phyloP scores from a whole-genome alignment of 371 early-diverging fungal genomes.

The Mucor ambiguus region DNA sequence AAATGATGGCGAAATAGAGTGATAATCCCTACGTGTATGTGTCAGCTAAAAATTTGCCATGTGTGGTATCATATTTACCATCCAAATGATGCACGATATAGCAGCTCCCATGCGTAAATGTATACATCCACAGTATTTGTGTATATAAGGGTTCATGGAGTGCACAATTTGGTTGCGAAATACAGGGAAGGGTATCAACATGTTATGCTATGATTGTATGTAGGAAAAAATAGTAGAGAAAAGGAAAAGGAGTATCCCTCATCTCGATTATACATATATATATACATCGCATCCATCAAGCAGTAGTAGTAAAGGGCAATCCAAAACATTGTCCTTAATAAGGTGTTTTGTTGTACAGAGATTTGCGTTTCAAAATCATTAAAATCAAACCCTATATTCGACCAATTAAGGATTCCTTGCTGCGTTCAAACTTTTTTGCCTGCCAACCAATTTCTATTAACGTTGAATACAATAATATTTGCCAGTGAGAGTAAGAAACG shows the following conservation, averaged over 20 bases:
- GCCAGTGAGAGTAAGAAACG: too few relatives aligned
- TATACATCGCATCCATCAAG: background rate
- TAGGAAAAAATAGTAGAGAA: background rate
- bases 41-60: too few relatives aligned
- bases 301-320: background rate
- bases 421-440: too few relatives aligned
- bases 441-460: too few relatives aligned
- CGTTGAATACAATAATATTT: too few relatives aligned
- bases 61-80: slow-evolving; percentile 17
- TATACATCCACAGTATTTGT: slow-evolving; percentile 53
- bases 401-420: too few relatives aligned
- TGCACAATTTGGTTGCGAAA: slow-evolving; percentile 28
- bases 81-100: slow-evolving; percentile 44
- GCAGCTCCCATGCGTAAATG: slow-evolving; percentile 46
- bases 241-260: background rate
- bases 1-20: slow-evolving; percentile 48
- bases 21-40: slow-evolving; percentile 34
- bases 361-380: too few relatives aligned
- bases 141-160: slow-evolving; percentile 33
- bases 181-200: background rate
- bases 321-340: background rate
- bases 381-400: too few relatives aligned
- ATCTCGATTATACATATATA: background rate
- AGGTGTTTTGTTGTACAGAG: background rate
- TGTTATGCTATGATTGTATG: background rate